Evolutionary conservation across 2,329 filamentous ascomycete genomes (phyloP), one percentile per base, ranked within the genome.

Genomic region (Ambrosiella beaveri): DNA sequence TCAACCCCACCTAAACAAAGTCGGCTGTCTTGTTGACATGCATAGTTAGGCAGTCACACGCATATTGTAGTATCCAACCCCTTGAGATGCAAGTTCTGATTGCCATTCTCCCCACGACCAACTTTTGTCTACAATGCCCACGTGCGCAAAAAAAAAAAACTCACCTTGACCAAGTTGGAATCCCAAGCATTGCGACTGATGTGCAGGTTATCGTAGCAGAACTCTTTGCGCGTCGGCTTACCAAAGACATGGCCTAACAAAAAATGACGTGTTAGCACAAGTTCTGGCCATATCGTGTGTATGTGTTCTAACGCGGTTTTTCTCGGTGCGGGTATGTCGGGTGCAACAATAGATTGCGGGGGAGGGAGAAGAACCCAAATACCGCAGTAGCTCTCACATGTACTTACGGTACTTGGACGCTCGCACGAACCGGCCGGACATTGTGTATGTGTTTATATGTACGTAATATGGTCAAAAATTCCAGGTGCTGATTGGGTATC

Each of bases 101-200:
- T 27, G 27, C 27, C 5, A 27, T 27, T 27, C 27, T 27, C 27
- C 27, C 27, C 27, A 27, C 27, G 27, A 27, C 27, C 3, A 27
- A 27, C 27, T 27, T 27, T 27, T 27, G 27, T 27, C 27, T 27
- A 27, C 27, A 27, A 27, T 27, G 27, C 27, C 27, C 27, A 27
- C 27, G 27, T 27, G 27, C 27, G 27, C 27, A 27, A 27, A 27
- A 13, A 47, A 15, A 7, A n/a, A 17, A n/a, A 47, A 64, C 77
- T 70, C 71, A 94, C 89, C 85, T 97, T 97, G 74, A 97, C 80
- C 68, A 98, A 76, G 75, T 98, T 98, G 67, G 90, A 96, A 72
- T 98, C 93, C 93, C 93, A 98, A 58, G 93, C 93, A 82, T 98
- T 98, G 73, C 86, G 88, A 68, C 89, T 96, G 72, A 98, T 88